Evolutionary conservation across 345 rosid species (phyloP), one percentile per base, ranked within the genome.

Genomic region (Aquilaria sinensis): DNA sequence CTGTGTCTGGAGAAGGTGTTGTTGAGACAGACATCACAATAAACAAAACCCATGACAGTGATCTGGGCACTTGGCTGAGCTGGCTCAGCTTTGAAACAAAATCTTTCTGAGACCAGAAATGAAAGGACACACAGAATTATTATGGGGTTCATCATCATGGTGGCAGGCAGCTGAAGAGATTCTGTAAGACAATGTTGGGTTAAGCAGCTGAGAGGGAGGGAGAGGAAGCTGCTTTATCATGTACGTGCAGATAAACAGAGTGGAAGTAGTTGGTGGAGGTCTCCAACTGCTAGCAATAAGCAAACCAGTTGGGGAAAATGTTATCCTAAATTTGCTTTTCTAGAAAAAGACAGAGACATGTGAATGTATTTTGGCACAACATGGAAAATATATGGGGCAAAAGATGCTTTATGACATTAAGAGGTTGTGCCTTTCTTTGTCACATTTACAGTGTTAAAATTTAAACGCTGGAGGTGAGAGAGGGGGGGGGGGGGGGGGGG

Each of bases 11-110:
- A 77, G 83, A 88, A 91, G 73, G 69, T 88, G 80, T 91, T 86
- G 82, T 86, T 88, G 79, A 91, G 86, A 84, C 97, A 91, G 62
- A 85, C 82, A 61, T 91, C 97, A 31, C 97, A 91, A 52, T 81
- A 91, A 64, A 91, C 97, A 66, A 86, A 74, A 72, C 97, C 97
- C 88, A 86, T 81, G 5, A 91, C 83, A 29, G 84, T 75, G 67
- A 86, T 75, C 33, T 80, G 82, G 12, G 91, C 81, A 60, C 43
- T 56, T 48, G 53, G 60, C 43, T 67, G 75, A 10, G 68, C 2
- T 33, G 75, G 69, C 51, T 62, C 61, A 34, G 49, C 58, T 73
- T 65, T 72, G 58, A 65, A 68, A 60, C 82, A 73, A 3, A 62
- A 33, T 50, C 85, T 66, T 58, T 16, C 53, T 57, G 61, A 53